Conservation (phyloP, 352 stramenopile genomes). For the Sclerospora graminicola region DNA sequence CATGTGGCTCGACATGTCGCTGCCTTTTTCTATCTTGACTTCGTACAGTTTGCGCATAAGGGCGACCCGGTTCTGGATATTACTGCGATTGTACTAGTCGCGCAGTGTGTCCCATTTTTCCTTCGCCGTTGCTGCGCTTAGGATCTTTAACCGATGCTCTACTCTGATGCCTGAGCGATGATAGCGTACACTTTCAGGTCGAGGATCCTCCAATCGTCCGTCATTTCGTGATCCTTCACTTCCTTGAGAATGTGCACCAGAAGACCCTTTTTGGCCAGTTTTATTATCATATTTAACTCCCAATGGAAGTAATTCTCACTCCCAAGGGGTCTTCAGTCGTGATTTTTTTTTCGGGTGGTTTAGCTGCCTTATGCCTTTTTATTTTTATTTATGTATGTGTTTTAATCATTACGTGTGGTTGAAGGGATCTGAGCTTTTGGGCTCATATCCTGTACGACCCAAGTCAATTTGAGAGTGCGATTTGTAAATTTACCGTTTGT, state of each 20-base stretch:
- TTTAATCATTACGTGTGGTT: no score
- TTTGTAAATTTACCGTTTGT: no score
- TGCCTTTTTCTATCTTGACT: not conserved
- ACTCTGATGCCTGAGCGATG: not conserved
- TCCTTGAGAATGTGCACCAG: not conserved
- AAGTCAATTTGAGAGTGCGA: no score
- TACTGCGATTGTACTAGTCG: not conserved
- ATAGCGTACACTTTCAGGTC: not conserved
- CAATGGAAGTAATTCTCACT: not conserved
- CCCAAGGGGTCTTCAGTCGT: no score
- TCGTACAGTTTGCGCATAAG: not conserved
- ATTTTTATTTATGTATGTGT: no score
- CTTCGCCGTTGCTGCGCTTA: not conserved
- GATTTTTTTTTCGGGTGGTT: no score
- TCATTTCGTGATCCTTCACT: not conserved
- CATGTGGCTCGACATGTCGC: not conserved
- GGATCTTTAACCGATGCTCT: not conserved
- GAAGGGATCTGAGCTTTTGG: no score
- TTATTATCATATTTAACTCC: not conserved
- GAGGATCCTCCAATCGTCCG: not conserved
- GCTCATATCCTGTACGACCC: no score
- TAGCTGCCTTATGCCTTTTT: no score
- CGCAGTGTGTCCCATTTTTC: not conserved
- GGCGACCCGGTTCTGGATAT: not conserved
- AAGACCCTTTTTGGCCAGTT: not conserved